Percentiles rank a stretch among this genome's conserved stretches.
Conservation (phyloP, 2,329 filamentous ascomycete species). For the Cytospora piceicola region DNA sequence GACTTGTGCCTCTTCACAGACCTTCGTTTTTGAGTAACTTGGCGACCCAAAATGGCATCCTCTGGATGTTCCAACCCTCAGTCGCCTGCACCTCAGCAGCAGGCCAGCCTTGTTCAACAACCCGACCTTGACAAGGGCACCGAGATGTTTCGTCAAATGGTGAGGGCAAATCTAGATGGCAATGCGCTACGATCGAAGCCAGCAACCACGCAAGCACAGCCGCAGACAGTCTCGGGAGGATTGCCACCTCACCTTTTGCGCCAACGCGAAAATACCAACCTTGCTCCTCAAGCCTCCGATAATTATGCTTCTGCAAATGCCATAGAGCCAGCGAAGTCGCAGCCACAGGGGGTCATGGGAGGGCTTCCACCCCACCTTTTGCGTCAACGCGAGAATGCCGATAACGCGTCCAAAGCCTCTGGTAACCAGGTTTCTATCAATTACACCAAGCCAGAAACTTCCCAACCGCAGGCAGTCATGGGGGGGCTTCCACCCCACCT, state of each 20-base stretch:
- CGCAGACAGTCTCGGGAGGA: not conserved
- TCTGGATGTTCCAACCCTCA: not conserved
- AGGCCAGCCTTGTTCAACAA: not conserved
- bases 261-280: not conserved
- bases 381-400: not conserved
- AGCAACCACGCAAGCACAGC: not conserved
- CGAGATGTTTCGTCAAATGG: not conserved
- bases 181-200: not conserved
- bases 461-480: not conserved
- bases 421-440: not conserved
- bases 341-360: not conserved
- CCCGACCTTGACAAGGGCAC: not conserved
- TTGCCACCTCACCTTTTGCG: constrained; percentile 9
- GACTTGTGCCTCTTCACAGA: not conserved
- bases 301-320: not conserved
- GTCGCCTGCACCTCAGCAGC: not conserved
- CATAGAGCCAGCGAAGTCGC: not conserved
- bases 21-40: not conserved
- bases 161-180: not conserved
- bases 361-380: constrained; percentile 10
- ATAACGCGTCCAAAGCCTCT: not conserved
- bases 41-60: not conserved
- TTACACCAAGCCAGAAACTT: not conserved
- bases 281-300: not conserved
- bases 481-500: constrained; percentile 11